Evolutionary conservation across 2,329 filamentous ascomycete genomes (phyloP).

Genomic region (Aspergillus phoenicis): DNA sequence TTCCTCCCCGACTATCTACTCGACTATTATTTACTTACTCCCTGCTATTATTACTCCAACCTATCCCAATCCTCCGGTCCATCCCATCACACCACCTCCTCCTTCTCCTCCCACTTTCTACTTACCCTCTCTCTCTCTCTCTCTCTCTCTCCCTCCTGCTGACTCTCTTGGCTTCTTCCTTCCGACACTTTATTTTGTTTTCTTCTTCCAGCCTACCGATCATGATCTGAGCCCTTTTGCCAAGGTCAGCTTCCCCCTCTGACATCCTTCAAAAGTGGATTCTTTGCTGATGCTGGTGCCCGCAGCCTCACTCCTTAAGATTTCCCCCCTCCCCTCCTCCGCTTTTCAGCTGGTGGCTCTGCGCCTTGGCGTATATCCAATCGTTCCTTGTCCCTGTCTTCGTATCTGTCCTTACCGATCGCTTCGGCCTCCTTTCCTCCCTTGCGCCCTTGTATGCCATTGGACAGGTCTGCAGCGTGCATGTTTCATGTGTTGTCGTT

Average conservation of each 20-base stretch:
- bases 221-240: slow-evolving; percentile 2
- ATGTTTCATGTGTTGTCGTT: not conserved
- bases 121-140: not conserved
- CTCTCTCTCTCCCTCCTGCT: not conserved
- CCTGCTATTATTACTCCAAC: too few species aligned
- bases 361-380: not conserved
- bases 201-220: not conserved
- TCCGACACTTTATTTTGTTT: not conserved
- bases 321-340: not conserved
- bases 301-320: not conserved
- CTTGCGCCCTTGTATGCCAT: not conserved
- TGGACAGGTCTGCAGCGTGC: not conserved
- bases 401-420: slow-evolving; percentile 3
- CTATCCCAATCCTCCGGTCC: too few species aligned
- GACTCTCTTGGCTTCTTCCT: not conserved
- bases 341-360: not conserved
- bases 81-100: not conserved
- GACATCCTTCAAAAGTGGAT: not conserved
- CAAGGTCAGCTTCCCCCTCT: slow-evolving; percentile 7
- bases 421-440: not conserved
- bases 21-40: too few species aligned
- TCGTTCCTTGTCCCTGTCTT: not conserved
- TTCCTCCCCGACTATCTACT: not conserved
- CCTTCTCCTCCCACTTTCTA: not conserved
- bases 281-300: not conserved